These are phyloP conservation scores for Nematodospora valgi DNA, from an alignment of 805 yeast genomes.

Conservation along the genomic window DNA sequence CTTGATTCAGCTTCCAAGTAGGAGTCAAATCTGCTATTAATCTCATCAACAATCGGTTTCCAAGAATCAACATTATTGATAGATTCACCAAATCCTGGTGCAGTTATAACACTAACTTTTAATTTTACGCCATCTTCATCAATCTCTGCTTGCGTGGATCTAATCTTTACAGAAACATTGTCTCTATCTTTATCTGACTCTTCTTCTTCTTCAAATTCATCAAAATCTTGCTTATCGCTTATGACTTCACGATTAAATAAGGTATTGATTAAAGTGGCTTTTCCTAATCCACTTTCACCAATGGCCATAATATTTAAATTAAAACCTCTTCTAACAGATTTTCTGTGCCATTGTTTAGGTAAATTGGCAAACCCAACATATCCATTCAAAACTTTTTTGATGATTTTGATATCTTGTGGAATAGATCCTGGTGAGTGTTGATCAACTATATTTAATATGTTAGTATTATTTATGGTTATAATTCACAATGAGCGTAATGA, in stretches of 20 bases:
- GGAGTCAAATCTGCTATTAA: constrained; percentile 79
- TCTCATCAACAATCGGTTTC: constrained; percentile 89
- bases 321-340: constrained; percentile 86
- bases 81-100: constrained; percentile 93
- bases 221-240: constrained; percentile 10
- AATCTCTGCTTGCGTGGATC: constrained; percentile 33
- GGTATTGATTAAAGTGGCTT: constrained; percentile 87
- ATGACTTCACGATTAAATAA: constrained; percentile 55
- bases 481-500: too few relatives aligned
- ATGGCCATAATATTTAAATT: constrained; percentile 84
- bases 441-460: constrained; percentile 1
- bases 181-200: constrained; percentile 7
- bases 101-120: constrained; percentile 76
- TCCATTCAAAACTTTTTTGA: constrained; percentile 81
- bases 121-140: constrained; percentile 94
- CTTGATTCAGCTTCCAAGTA: constrained; percentile 88
- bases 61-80: constrained; percentile 68
- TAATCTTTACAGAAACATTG: constrained; percentile 24
- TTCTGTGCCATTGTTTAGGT: constrained; percentile 98
- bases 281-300: constrained; percentile 90
- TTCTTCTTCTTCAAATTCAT: constrained; percentile 32
- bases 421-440: not conserved
- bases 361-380: constrained; percentile 96
- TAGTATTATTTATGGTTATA: not conserved
- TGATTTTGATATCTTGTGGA: constrained; percentile 49